Percentiles rank a stretch among this genome's conserved stretches.
Conservation (phyloP, 2,329 filamentous ascomycete genomes). For the Diplodia sapinea region DNA sequence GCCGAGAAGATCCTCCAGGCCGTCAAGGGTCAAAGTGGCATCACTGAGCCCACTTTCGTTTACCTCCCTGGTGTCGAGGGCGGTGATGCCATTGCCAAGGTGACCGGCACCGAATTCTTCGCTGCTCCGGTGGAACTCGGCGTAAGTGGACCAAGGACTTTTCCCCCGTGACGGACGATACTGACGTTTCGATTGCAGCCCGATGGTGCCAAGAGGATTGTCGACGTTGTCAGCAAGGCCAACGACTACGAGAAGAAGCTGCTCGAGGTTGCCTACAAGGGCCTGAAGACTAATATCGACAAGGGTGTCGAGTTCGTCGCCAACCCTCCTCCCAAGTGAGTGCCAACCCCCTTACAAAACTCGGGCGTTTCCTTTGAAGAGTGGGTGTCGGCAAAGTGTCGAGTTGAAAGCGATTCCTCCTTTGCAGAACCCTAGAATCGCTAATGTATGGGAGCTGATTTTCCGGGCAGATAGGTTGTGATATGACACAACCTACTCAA, state of each 20-base stretch:
- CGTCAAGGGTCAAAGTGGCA: conserved; percentile 83
- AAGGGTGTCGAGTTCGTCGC: conserved; percentile 92
- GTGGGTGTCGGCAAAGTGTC: background rate
- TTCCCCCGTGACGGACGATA: conserved; percentile 7
- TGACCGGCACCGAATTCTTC: conserved; percentile 88
- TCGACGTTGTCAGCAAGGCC: conserved; percentile 76
- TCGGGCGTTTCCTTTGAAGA: background rate
- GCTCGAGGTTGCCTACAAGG: conserved; percentile 74
- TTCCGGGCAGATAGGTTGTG: conserved; percentile 31
- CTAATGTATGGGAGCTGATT: conserved; percentile 32
- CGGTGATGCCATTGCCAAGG: conserved; percentile 83
- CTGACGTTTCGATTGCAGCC: conserved; percentile 59
- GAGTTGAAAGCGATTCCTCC: background rate
- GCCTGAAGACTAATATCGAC: conserved; percentile 88
- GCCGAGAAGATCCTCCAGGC: conserved; percentile 94
- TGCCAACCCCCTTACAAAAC: conserved; percentile 26
- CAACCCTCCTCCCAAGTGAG: conserved; percentile 68
- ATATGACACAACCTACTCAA: conserved; percentile 17
- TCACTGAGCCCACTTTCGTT: conserved; percentile 93
- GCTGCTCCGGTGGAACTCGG: conserved; percentile 95
- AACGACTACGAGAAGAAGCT: conserved; percentile 90
- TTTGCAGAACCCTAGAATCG: conserved; percentile 13
- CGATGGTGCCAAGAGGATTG: conserved; percentile 83
- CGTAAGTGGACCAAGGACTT: conserved; percentile 62
- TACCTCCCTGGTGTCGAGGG: conserved; percentile 90